Conservation (phyloP, 371 early-diverging fungal species). For the Thermomucor indicae-seudaticae region DNA sequence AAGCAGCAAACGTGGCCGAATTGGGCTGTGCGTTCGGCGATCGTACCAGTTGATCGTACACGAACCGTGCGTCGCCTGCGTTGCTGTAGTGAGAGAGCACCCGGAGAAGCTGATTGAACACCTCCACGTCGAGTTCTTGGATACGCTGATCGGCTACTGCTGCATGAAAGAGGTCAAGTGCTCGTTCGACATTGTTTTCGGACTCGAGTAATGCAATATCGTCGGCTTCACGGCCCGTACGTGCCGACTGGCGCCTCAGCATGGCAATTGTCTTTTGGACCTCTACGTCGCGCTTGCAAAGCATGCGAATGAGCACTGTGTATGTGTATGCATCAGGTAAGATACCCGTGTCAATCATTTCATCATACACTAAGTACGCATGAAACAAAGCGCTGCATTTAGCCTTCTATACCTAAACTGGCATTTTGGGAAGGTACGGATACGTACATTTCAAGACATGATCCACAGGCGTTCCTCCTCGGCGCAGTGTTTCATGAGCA, state of each 20-base stretch:
- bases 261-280: slow-evolving; percentile 44
- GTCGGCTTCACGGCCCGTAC: slow-evolving; percentile 18
- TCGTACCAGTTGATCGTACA: slow-evolving; percentile 31
- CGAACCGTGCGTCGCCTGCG: slow-evolving; percentile 25
- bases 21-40: slow-evolving; percentile 21
- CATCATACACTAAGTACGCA: slow-evolving; percentile 29
- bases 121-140: slow-evolving; percentile 36
- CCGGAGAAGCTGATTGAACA: slow-evolving; percentile 43
- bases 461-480: slow-evolving; percentile 33
- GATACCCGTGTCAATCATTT: slow-evolving; percentile 31
- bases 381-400: slow-evolving; percentile 2
- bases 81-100: slow-evolving; percentile 46
- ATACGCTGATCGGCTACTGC: slow-evolving; percentile 20
- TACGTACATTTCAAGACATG: slow-evolving; percentile 31
- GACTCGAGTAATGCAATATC: slow-evolving; percentile 28
- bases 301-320: slow-evolving; percentile 26
- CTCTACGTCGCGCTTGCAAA: slow-evolving; percentile 46
- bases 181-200: slow-evolving; percentile 32
- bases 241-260: slow-evolving; percentile 35
- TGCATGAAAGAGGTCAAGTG: slow-evolving; percentile 30
- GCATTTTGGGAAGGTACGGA: neutral
- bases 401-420: neutral
- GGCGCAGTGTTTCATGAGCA: slow-evolving; percentile 31
- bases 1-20: slow-evolving; percentile 45
- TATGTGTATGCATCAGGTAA: slow-evolving; percentile 36